Evolutionary conservation across 2,329 filamentous ascomycete genomes (phyloP), one percentile per base, ranked within the genome.

Genomic region (Metarhizium sp.): DNA sequence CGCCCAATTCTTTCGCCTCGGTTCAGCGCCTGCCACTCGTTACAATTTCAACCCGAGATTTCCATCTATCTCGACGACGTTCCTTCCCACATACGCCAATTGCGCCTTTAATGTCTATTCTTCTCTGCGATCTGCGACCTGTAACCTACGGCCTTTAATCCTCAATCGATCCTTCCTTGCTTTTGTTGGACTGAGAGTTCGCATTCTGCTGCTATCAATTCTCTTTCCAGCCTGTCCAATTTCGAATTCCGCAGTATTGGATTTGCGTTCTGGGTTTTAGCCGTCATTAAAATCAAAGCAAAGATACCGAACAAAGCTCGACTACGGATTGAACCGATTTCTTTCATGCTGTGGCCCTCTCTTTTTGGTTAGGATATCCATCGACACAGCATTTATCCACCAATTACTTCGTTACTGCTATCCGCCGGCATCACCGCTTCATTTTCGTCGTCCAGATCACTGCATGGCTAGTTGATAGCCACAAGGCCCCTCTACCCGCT

Each of bases 361-460:
- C 57, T 63, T 70, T 68, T 67, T 65, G 65, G 61, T 64, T 68
- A 68, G 65, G 59, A 63, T 63, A 61, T 60, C 65, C 57, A 59
- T 58, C 58, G 58, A 57, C 57, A 59, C 55, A 67, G 59, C 61
- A 66, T 66, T 59, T 59, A 60, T 66, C 65, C 55, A 53, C 43
- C 53, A 62, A 57, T 60, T 60, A 43, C 57, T 48, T 58, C 56
- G 50, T 62, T 60, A 54, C 42, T 25, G 16, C 40, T 48, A 30
- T 29, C 36, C 4, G 34, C 45, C 25, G n/a, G 46, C 45, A 18
- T 30, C 51, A 32, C 11, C 20, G 49, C 20, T 48, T 30, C n/a
- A 40, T n/a, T 36, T 36, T 36, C 42, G 49, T 32, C 25, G 20
- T 13, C 13, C 14, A 45, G 42, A 18, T 43, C 50, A 36, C 54